Evolutionary conservation across 495 filamentous ascomycete genomes (phyloP), one percentile per base, ranked within the genome.

Genomic region (Echria macrotheca): DNA sequence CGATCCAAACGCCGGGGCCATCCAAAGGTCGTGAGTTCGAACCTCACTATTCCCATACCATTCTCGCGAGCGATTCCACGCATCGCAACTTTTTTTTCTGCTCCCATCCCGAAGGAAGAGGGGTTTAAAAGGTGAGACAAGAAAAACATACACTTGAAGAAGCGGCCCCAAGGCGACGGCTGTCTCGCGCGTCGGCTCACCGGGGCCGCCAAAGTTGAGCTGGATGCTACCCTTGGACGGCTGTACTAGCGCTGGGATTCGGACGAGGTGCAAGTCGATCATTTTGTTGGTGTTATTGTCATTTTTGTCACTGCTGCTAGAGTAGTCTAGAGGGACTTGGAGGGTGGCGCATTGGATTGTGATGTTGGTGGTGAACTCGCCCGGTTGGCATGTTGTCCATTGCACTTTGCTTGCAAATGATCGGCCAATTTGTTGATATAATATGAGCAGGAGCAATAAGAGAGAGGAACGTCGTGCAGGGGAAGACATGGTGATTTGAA

Each of bases 141-240:
- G 10, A n/a, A 4, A 14, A 35, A 37, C 55, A 29, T 42, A 64
- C 55, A 24, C 53, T 12, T 57, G 53, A 4, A 62, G 53, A 9
- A 61, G 22, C 11, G 36, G 17, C 5, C 24, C 54, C 17, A 46
- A 23, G 18, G 25, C 57, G 11, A 56, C 58, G 28, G 68, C 26
- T 10, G 51, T 47, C 7, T 37, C 18, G n/a, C 63, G 56, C 14
- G 48, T 56, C 7, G 44, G 48, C 10, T 49, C 55, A 0, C 70
- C 72, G 1, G 71, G 71, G 1, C 71, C 71, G 3, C 72, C 72
- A 53, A 72, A 72, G 59, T 75, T 72, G 56, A 75, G 52, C 25
- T 70, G 53, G 23, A 76, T 71, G 35, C 61, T 70, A 17, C 71
- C 70, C 40, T 63, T 67, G 3, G 58, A 57, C 0, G 64, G 66